These are phyloP conservation scores for Pleurotus cornucopiae DNA, from an alignment of 768 basidiomycete genomes.

Conservation along the genomic window DNA sequence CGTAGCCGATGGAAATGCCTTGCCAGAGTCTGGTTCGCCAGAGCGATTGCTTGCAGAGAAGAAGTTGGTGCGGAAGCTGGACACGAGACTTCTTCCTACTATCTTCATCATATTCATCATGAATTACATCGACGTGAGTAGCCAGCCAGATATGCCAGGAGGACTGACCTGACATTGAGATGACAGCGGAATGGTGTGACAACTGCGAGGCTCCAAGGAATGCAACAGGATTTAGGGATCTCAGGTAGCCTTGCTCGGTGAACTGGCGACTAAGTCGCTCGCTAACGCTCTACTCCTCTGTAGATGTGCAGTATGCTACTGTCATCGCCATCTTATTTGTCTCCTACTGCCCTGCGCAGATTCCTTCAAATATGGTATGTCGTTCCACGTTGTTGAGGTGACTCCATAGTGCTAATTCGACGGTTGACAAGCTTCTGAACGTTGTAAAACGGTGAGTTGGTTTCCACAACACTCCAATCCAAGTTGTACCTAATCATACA, in stretches of 20 bases:
- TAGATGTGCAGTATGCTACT: conserved; percentile 43
- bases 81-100: conserved; percentile 50
- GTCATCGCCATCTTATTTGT: conserved; percentile 52
- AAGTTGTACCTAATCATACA: not conserved
- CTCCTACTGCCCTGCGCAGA: conserved; percentile 59
- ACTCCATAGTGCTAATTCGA: not conserved
- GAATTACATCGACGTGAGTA: conserved; percentile 63
- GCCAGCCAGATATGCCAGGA: not conserved
- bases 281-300: too few species aligned
- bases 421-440: conserved; percentile 41
- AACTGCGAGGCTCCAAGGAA: conserved; percentile 44
- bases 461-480: not conserved
- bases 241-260: conserved; percentile 26
- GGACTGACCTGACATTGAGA: not conserved
- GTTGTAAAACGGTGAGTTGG: conserved; percentile 42
- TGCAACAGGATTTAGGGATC: conserved; percentile 44
- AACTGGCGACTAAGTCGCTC: not conserved
- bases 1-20: not conserved
- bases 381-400: not conserved
- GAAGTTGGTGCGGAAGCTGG: conserved; percentile 52
- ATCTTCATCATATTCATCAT: conserved; percentile 58
- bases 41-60: conserved; percentile 34
- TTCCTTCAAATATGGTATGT: conserved; percentile 63
- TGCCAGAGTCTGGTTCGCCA: conserved; percentile 18
- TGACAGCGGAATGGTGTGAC: conserved; percentile 45